Evolutionary conservation across 2,329 filamentous ascomycete species (phyloP).

Genomic region (Penicillium sp.): DNA sequence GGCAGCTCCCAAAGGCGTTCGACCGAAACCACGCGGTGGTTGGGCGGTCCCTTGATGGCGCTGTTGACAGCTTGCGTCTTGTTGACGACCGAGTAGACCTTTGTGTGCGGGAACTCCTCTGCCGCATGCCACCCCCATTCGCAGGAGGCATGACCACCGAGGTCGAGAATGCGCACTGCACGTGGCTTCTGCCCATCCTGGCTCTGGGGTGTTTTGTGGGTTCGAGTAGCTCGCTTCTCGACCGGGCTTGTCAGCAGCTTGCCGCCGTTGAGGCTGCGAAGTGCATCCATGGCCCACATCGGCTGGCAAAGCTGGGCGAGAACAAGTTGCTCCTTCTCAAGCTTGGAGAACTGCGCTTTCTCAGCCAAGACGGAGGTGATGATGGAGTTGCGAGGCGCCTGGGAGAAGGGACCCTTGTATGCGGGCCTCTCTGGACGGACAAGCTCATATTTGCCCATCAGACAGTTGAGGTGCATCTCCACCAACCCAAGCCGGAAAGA

Average conservation of each 20-base stretch:
- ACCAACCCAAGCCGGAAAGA: constrained; percentile 74
- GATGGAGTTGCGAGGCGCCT: constrained; percentile 70
- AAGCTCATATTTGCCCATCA: constrained; percentile 83
- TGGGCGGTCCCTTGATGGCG: constrained; percentile 78
- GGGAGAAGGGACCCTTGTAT: constrained; percentile 69
- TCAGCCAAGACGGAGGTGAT: constrained; percentile 62
- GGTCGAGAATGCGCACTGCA: constrained; percentile 74
- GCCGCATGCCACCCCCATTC: constrained; percentile 98
- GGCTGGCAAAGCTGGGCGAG: constrained; percentile 67
- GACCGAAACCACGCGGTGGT: constrained; percentile 82
- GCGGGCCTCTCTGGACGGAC: constrained; percentile 70
- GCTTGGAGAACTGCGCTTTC: constrained; percentile 40
- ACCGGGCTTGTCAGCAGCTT: constrained; percentile 60
- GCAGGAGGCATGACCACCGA: constrained; percentile 80
- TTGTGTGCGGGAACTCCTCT: constrained; percentile 78
- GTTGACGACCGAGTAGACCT: constrained; percentile 84
- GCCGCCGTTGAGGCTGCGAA: constrained; percentile 62
- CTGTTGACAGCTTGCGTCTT: constrained; percentile 72
- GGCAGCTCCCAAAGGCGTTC: constrained; percentile 77
- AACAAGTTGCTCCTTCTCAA: constrained; percentile 79
- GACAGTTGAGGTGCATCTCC: constrained; percentile 73
- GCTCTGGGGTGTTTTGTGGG: constrained; percentile 28
- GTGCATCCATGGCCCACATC: constrained; percentile 65
- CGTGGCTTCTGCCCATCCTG: constrained; percentile 29
- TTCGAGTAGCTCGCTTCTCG: constrained; percentile 33